These are phyloP conservation scores for Moelleriella libera DNA, from an alignment of 2,329 filamentous ascomycete species.

Conservation along the genomic window DNA sequence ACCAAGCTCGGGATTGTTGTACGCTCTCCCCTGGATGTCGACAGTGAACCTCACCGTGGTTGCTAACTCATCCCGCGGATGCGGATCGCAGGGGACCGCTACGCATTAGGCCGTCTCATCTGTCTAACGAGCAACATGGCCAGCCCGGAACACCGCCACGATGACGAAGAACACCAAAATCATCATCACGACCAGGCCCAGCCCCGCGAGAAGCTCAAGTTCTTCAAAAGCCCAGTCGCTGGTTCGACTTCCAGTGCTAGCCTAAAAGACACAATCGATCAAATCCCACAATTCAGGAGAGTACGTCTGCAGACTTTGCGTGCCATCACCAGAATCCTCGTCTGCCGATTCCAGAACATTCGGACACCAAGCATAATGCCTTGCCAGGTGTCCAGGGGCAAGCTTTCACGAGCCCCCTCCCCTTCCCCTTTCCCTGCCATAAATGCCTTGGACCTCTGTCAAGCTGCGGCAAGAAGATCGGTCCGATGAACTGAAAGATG, in stretches of 20 bases:
- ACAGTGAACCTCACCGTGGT: too few relatives aligned
- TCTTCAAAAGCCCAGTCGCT: constrained; percentile 17
- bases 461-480: too few relatives aligned
- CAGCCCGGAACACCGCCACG: background rate
- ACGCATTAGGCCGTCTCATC: background rate
- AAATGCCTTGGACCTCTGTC: too few relatives aligned
- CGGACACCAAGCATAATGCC: too few relatives aligned
- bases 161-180: background rate
- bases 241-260: background rate
- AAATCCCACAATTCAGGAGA: constrained; percentile 12
- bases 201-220: constrained; percentile 12
- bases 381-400: too few relatives aligned
- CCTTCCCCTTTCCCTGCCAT: background rate
- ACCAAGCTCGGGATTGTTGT: too few relatives aligned
- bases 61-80: too few relatives aligned
- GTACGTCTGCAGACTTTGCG: constrained; percentile 4
- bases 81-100: too few relatives aligned
- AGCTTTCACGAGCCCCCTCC: background rate
- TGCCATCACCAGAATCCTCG: too few relatives aligned
- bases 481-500: too few relatives aligned
- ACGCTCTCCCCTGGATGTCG: too few relatives aligned
- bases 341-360: too few relatives aligned
- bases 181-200: background rate
- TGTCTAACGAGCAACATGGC: background rate
- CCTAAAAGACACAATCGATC: constrained; percentile 1